These are phyloP conservation scores for Thecaphora thlaspeos DNA, from an alignment of 1,284 basidiomycete species.

Conservation along the genomic window DNA sequence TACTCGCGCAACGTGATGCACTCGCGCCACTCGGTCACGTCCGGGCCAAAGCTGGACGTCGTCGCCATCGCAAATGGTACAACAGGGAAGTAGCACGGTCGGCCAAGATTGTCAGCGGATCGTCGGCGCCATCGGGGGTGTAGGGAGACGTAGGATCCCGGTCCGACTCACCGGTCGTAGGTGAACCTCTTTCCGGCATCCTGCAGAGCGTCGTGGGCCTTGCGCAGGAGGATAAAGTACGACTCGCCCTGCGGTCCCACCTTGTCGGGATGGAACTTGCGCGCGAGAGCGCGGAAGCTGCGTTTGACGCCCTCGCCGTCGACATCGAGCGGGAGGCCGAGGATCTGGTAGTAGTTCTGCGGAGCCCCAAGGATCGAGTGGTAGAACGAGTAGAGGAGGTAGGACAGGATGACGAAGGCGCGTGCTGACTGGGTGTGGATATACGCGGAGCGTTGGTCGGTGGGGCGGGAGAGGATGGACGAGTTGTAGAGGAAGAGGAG, in stretches of 20 bases:
- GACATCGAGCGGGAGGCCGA: conserved; percentile 67
- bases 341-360: conserved; percentile 73
- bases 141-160: too few species aligned
- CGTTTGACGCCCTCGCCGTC: conserved; percentile 69
- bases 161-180: conserved; percentile 65
- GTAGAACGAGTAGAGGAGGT: conserved; percentile 69
- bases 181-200: conserved; percentile 78
- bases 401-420: conserved; percentile 68
- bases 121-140: too few species aligned
- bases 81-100: too few species aligned
- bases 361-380: conserved; percentile 64
- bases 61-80: too few species aligned
- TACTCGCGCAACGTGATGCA: conserved; percentile 71
- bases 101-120: too few species aligned
- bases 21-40: conserved; percentile 68
- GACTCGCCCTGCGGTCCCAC: conserved; percentile 68
- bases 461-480: conserved; percentile 5
- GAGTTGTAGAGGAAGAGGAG: conserved; percentile 13
- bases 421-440: conserved; percentile 21
- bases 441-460: neutral
- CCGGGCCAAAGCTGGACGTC: conserved; percentile 69
- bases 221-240: conserved; percentile 71
- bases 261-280: conserved; percentile 75
- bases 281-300: conserved; percentile 74
- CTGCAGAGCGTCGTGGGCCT: conserved; percentile 76